Base-by-base conservation (phyloP, 2,329 filamentous ascomycete genomes). In the Fusarium torulosum region DNA sequence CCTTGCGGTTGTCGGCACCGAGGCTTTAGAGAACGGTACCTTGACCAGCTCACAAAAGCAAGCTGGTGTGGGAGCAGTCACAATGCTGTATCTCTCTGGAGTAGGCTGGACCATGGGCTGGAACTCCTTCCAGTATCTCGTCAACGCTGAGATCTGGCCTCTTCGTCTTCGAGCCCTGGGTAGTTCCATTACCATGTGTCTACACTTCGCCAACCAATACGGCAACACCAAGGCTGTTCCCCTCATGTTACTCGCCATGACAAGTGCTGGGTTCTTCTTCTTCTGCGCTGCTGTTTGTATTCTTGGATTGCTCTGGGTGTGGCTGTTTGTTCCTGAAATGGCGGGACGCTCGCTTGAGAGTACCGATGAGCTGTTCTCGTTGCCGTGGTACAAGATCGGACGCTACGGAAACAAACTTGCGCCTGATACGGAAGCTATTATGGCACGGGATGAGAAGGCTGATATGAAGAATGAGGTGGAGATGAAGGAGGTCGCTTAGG, bases 301-400 rank as follows among this genome's bases (percentile, higher is more conserved):
- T 0, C 35, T 69, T 1, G 90, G 90, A 11, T 83, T 88, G 2
- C 47, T 83, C 5, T 91, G 88, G 87, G 89, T 88, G 8, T 90
- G 83, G 81, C 85, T 90, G 73, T 87, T 83, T 71, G 82, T 92
- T 4, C 90, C 89, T 0, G 89, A 92, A 79, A 90, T 88, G 0
- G 83, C 83, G 0, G 89, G 88, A 4, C 76, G 80, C 17, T 80
- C 78, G 42, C 79, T 89, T 13, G 87, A 89, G 78, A 84, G 82
- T 49, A 90, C 91, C 81, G 88, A 91, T 73, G 80, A 82, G 19
- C 76, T 91, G 67, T 91, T 91, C 73, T 84, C 82, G 33, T 78
- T 91, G 54, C 87, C 86, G 1, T 92, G 90, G 90, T 86, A 89
- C 73, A 83, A 86, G 76, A 91, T 92, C 69, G 90, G 90, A 4